These are phyloP conservation scores for Trapa bicornis DNA, from an alignment of 345 rosid genomes.

Conservation along the genomic window DNA sequence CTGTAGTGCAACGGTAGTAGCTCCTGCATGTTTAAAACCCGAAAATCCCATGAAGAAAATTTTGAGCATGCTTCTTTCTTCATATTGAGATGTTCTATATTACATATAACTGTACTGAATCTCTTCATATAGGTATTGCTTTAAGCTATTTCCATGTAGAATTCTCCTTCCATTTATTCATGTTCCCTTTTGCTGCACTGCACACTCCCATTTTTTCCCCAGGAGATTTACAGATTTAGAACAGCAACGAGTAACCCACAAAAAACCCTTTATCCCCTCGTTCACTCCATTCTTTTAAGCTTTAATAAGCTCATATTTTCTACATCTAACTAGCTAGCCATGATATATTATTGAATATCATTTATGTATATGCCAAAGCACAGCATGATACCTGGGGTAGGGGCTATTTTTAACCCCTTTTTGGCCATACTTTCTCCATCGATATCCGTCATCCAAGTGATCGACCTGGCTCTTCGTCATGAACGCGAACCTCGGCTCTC, in stretches of 20 bases:
- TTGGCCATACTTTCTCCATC: constrained; percentile 99
- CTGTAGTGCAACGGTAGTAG: constrained; percentile 93
- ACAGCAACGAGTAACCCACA: too few species aligned
- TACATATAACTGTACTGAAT: neutral
- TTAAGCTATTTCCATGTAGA: too few species aligned
- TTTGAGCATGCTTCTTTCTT: neutral
- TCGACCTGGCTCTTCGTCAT: constrained; percentile 92
- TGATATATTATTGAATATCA: neutral
- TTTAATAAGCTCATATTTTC: too few species aligned
- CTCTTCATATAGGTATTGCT: neutral
- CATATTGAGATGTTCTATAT: neutral
- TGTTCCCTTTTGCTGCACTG: too few species aligned
- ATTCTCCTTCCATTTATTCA: too few species aligned
- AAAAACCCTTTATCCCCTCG: neutral
- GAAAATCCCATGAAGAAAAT: neutral
- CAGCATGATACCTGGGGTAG: constrained; percentile 64
- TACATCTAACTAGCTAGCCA: neutral
- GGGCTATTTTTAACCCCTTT: constrained; percentile 98
- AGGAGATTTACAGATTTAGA: too few species aligned
- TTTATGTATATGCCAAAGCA: constrained; percentile 3
- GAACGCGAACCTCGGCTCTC: constrained; percentile 89
- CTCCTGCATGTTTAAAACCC: constrained; percentile 43
- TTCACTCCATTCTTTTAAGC: too few species aligned
- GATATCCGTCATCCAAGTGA: constrained; percentile 89
- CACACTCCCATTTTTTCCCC: too few species aligned